phyloP scores from a whole-genome alignment of 345 rosid species.

The Eutrema yunnanense region DNA sequence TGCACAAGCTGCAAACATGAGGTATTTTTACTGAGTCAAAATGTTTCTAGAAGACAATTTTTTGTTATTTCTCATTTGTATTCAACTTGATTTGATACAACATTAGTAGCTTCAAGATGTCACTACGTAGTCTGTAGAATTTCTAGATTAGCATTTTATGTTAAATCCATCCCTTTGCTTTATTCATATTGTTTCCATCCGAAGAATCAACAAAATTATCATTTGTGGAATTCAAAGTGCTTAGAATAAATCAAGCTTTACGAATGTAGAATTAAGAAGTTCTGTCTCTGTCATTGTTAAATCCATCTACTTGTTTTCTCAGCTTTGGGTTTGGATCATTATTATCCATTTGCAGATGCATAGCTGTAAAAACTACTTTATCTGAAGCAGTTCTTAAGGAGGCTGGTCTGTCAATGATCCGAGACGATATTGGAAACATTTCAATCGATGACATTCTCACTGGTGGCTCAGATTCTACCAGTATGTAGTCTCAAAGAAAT shows the following conservation, averaged over 20 bases:
- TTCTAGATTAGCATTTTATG: not conserved
- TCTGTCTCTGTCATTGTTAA: not conserved
- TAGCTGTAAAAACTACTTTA: slow-evolving; percentile 83
- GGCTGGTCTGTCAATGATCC: slow-evolving; percentile 67
- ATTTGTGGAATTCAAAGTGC: not conserved
- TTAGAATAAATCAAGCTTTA: not conserved
- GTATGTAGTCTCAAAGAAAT: slow-evolving; percentile 65
- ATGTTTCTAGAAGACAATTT: not conserved
- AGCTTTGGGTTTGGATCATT: slow-evolving; percentile 8
- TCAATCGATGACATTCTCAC: slow-evolving; percentile 79
- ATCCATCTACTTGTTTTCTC: not conserved
- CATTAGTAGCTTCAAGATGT: not conserved
- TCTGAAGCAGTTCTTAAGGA: slow-evolving; percentile 57
- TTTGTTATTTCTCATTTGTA: not conserved
- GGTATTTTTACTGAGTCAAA: slow-evolving; percentile 33
- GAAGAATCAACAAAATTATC: not conserved
- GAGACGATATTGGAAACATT: slow-evolving; percentile 65
- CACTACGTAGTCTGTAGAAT: not conserved
- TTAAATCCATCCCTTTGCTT: not conserved
- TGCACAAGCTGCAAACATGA: slow-evolving; percentile 91
- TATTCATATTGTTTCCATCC: not conserved
- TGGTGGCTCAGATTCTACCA: slow-evolving; percentile 66
- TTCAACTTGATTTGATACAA: not conserved
- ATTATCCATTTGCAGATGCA: slow-evolving; percentile 56
- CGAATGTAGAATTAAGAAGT: not conserved